A percentile compares a stretch with the other conserved stretches of the same genome.
Conservation (phyloP, 805 yeast genomes). For the Cephaloascus fragrans region DNA sequence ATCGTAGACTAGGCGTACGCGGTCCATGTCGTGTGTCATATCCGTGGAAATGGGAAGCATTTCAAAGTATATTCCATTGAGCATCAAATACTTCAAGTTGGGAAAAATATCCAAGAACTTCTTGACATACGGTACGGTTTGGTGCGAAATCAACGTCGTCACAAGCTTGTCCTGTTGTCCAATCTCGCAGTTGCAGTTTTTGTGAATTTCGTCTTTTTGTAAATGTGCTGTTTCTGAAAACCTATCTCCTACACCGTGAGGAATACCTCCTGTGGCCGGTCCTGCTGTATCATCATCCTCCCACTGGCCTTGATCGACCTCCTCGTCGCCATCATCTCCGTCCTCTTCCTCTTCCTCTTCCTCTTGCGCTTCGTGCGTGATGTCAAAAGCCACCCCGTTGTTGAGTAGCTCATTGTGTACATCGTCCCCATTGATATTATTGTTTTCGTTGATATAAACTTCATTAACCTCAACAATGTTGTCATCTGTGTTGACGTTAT, state of each 20-base stretch:
- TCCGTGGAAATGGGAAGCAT: not conserved
- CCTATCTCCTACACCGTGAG: slow-evolving; percentile 10
- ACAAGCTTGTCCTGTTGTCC: not conserved
- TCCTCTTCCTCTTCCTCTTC: no score
- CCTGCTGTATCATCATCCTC: no score
- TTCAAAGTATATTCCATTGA: not conserved
- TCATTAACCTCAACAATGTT: not conserved
- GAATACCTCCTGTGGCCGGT: not conserved
- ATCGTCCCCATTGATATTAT: no score
- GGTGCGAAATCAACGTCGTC: not conserved
- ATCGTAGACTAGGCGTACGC: not conserved
- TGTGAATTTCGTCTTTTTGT: not conserved
- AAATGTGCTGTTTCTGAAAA: slow-evolving; percentile 12
- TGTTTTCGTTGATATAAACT: no score
- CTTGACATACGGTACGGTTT: not conserved
- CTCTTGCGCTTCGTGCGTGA: no score
- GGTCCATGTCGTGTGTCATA: not conserved
- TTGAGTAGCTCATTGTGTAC: no score
- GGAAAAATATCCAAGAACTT: not conserved
- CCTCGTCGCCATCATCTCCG: no score
- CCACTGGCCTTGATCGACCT: no score
- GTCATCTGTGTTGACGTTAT: not conserved
- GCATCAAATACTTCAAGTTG: not conserved
- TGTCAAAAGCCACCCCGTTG: no score
- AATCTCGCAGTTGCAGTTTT: not conserved